phyloP scores from a whole-genome alignment of 768 basidiomycete genomes.

The Sistotremastrum niveocremeum region DNA sequence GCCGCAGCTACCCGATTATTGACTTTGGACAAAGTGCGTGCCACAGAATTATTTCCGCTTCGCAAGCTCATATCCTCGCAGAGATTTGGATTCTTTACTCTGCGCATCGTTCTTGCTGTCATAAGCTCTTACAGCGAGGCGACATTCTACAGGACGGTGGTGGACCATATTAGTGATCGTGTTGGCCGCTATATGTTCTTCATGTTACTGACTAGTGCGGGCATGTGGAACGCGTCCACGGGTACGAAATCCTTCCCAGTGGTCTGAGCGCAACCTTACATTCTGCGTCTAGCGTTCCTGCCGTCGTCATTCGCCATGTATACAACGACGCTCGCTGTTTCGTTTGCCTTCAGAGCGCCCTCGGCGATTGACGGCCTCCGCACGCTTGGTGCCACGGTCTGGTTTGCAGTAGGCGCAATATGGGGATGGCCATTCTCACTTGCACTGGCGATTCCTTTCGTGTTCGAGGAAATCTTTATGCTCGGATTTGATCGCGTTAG shows the following conservation, averaged over 20 bases:
- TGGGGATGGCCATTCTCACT: constrained; percentile 97
- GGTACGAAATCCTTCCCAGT: constrained; percentile 31
- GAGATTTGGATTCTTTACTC: constrained; percentile 81
- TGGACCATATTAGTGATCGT: constrained; percentile 71
- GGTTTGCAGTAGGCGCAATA: constrained; percentile 71
- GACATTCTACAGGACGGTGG: constrained; percentile 68
- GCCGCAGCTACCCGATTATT: constrained; percentile 39
- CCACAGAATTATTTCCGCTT: not conserved
- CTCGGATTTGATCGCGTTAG: constrained; percentile 54
- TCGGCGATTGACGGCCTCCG: constrained; percentile 37
- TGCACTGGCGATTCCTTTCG: constrained; percentile 76
- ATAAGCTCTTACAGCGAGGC: constrained; percentile 68
- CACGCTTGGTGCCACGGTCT: constrained; percentile 49
- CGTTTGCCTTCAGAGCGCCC: constrained; percentile 50
- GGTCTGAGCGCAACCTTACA: constrained; percentile 4
- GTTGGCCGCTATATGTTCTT: constrained; percentile 92
- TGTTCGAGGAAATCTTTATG: constrained; percentile 80
- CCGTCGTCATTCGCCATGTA: constrained; percentile 96
- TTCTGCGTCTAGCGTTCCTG: constrained; percentile 54
- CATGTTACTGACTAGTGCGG: constrained; percentile 71
- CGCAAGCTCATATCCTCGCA: constrained; percentile 19
- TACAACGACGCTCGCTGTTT: constrained; percentile 63
- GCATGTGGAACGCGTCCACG: constrained; percentile 88
- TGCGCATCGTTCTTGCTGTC: constrained; percentile 67
- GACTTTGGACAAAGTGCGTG: constrained; percentile 58